Base-by-base conservation (phyloP, 2,329 filamentous ascomycete species). In the Trichoderma brevicompactum region DNA sequence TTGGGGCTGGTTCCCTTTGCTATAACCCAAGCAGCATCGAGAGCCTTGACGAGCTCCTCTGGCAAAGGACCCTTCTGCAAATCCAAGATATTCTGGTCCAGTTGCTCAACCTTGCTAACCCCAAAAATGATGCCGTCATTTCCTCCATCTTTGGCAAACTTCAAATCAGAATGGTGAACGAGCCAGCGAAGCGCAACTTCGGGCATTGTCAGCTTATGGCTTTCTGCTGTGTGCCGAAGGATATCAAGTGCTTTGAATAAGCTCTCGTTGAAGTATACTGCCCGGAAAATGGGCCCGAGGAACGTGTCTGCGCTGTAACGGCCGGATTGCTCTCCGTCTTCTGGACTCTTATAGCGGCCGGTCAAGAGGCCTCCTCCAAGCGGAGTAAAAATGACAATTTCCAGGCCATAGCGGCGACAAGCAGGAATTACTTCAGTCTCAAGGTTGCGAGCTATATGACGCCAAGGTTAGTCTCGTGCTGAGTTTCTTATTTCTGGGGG, bases 131-230 rank as follows among this genome's bases (percentile, higher is more conserved):
- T 71, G 0, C 79, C 82, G 70, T 85, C 84, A 17, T 77, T 77
- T 6, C 76, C 75, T 34, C 72, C 72, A 58, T 78, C 79, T 61
- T 77, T 79, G 40, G 43, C 59, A 15, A 63, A 40, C 13, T 34
- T 55, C 41, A 87, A 72, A 56, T 79, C 75, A 8, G 85, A 88
- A 74, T 93, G 90, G 72, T 92, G 88, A 41, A 83, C 81, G 38
- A 85, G 74, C 89, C 90, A 92, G 65, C 90, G 81, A 69, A 92
- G 79, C 1, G 89, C 89, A 5, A 83, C 85, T 77, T 93, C 91
- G 38, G 91, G 81, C 72, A 89, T 74, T 0, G 86, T 87, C 65
- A 92, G 72, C 0, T 82, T 83, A 72, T 91, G 83, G 74, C 89
- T 88, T 69, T 87, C 77, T 0, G 86, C 84, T 0, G 86, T 88